Evolutionary conservation across 257 asterid genomes (phyloP).

Genomic region (Catharanthus roseus): DNA sequence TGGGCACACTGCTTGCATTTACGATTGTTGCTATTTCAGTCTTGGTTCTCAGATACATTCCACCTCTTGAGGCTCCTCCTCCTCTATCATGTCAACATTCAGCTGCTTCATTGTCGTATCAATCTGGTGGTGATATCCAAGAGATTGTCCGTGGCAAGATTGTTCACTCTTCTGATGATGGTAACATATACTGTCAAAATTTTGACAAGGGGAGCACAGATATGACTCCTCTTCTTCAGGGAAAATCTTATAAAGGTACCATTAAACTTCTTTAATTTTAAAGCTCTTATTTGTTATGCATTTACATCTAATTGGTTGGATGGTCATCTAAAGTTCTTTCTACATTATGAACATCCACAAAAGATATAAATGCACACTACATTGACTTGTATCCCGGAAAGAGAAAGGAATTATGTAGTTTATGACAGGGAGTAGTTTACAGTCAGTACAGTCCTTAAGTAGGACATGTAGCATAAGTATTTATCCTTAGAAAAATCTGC

Average conservation of each 20-base stretch:
- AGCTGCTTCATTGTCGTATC: conserved; percentile 13
- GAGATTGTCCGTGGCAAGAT: conserved; percentile 11
- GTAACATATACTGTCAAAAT: conserved; percentile 9
- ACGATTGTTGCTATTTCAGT: conserved; percentile 33
- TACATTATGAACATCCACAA: background rate
- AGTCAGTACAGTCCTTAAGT: background rate
- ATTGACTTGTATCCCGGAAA: background rate
- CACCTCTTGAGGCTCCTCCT: conserved; percentile 24
- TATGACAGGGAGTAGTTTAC: background rate
- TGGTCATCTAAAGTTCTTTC: background rate
- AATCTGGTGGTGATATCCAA: background rate
- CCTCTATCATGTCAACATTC: conserved; percentile 8
- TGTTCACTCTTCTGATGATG: conserved; percentile 1
- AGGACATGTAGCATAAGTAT: background rate
- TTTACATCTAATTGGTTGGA: background rate
- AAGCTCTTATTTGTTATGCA: background rate
- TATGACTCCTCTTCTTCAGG: conserved; percentile 23
- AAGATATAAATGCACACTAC: no score
- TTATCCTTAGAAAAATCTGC: background rate
- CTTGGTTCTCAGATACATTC: conserved; percentile 34
- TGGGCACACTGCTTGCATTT: conserved; percentile 38
- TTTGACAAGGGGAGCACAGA: conserved; percentile 1
- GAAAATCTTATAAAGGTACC: conserved; percentile 23
- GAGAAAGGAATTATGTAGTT: no score
- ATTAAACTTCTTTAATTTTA: background rate